These are phyloP conservation scores for Arachnopeziza araneosa DNA, from an alignment of 2,329 filamentous ascomycete genomes.

Conservation along the genomic window DNA sequence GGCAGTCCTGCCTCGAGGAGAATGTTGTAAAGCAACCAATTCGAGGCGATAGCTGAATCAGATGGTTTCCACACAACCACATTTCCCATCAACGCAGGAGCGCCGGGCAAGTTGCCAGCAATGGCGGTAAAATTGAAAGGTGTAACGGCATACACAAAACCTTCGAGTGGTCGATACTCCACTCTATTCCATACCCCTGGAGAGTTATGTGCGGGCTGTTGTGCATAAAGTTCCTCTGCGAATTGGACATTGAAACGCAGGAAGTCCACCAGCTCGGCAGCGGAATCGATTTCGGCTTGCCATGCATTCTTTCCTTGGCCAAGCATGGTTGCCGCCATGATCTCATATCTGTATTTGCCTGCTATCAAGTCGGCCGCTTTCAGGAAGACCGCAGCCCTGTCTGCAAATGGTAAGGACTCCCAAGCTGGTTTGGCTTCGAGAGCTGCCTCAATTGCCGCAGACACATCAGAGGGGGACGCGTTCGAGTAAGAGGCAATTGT, in stretches of 20 bases:
- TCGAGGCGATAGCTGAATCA: conserved; percentile 79
- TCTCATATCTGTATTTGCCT: conserved; percentile 90
- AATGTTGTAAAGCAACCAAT: conserved; percentile 87
- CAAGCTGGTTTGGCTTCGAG: conserved; percentile 81
- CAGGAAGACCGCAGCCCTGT: conserved; percentile 88
- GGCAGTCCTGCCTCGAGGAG: conserved; percentile 87
- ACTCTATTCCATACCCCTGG: conserved; percentile 86
- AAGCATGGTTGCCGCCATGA: conserved; percentile 94
- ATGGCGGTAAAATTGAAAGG: conserved; percentile 99
- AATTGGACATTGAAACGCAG: conserved; percentile 92
- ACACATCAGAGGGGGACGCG: conserved; percentile 70
- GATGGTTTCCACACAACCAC: conserved; percentile 98
- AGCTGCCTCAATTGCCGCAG: conserved; percentile 74
- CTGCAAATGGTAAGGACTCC: conserved; percentile 82
- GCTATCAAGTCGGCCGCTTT: conserved; percentile 90
- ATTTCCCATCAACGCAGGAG: conserved; percentile 85
- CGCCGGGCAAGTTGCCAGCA: conserved; percentile 76
- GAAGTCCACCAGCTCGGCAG: conserved; percentile 89
- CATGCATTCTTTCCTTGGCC: conserved; percentile 98
- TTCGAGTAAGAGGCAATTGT: conserved; percentile 80
- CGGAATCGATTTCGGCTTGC: conserved; percentile 98
- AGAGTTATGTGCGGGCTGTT: conserved; percentile 80
- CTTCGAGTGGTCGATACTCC: conserved; percentile 85
- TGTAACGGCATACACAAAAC: conserved; percentile 90
- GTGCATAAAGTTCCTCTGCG: conserved; percentile 81